Evolutionary conservation across 2,329 filamentous ascomycete species (phyloP), one percentile per base, ranked within the genome.

Genomic region (Beauveria caledonica): DNA sequence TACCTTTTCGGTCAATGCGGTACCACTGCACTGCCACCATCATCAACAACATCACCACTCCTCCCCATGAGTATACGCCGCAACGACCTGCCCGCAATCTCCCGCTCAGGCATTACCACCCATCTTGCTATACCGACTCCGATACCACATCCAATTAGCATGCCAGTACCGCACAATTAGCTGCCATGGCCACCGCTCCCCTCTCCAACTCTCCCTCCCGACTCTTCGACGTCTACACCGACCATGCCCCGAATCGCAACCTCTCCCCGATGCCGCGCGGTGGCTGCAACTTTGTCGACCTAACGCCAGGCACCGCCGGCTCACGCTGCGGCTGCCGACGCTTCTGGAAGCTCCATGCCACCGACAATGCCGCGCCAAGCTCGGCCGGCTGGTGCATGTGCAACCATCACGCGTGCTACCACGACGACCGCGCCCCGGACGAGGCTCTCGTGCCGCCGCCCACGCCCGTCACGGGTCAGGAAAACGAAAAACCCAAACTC

Each of bases 351-450:
- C 78, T 77, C 63, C 72, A 71, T 59, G 65, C 69, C 58, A 64
- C 68, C 50, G 71, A 67, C 36, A 69, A 70, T 53, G 68, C 72
- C 51, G 68, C 71, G 46, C 65, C 70, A 58, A 77, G 78, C 58
- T 77, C 83, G 66, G 66, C 74, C 29, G 73, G 74, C 62, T 83
- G 78, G 76, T 86, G 83, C 72, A 85, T 85, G 82, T 86, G 83
- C 67, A 80, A 79, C 57, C 83, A 86, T 65, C 83, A 86, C 70
- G 83, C 83, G 58, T 86, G 83, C 69, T 86, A 77, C 63, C 83
- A 86, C 63, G 82, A 85, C 68, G 76, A 84, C 65, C 71, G 69
- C 40, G 61, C 65, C 53, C 63, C 63, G 56, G 65, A 68, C 63
- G 63, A 25, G 33, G 19, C 33, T 8, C 58, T 39, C n/a, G 36